phyloP scores from a whole-genome alignment of 148 eudicot species.

The Rhododendron ovatum region DNA sequence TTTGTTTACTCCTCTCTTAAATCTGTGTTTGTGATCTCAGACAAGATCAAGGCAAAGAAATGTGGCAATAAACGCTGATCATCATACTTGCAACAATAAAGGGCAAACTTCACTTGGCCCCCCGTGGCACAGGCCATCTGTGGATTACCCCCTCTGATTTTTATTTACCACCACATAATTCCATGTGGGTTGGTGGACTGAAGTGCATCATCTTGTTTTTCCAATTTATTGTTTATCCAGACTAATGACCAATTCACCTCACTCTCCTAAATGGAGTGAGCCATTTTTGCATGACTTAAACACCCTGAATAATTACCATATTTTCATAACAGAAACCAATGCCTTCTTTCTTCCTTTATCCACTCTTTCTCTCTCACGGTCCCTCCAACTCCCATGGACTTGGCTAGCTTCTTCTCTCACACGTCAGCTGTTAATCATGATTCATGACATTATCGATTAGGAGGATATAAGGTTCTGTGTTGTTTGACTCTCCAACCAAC shows the following conservation, averaged over 20 bases:
- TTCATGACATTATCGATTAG: not conserved
- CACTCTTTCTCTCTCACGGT: not conserved
- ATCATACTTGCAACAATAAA: not conserved
- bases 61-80: not conserved
- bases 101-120: not conserved
- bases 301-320: not conserved
- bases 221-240: not conserved
- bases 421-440: not conserved
- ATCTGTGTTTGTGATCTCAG: not conserved
- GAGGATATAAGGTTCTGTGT: not conserved
- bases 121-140: not conserved
- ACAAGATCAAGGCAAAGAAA: not conserved
- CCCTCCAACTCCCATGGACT: not conserved
- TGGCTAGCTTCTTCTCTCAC: not conserved
- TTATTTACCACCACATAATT: not conserved
- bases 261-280: not conserved
- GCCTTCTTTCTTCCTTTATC: not conserved
- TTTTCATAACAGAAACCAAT: not conserved
- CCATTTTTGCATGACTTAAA: not conserved
- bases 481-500: not conserved
- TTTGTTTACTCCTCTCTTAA: not conserved
- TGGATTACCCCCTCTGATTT: not conserved
- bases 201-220: not conserved
- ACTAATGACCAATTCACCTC: not conserved
- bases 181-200: not conserved